A percentile compares a stretch with the other conserved stretches of the same genome.
Evolutionary conservation across 1,284 basidiomycete genomes (phyloP).

Genomic region (Austropuccinia psidii): DNA sequence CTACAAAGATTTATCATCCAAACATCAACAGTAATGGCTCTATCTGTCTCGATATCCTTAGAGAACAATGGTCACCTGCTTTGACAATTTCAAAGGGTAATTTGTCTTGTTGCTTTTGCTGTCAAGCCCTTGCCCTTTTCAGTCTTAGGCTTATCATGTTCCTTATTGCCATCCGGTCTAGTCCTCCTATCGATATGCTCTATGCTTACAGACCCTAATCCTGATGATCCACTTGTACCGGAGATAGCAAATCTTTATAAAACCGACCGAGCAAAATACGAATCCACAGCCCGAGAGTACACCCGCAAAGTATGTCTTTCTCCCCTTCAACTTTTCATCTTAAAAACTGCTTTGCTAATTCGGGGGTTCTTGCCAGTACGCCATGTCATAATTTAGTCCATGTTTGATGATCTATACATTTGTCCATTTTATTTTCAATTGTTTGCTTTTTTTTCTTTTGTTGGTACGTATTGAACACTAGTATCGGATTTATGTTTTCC

Average conservation of each 20-base stretch:
- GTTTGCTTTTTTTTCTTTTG: no score
- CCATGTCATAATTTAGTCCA: no score
- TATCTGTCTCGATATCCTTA: conserved; percentile 94
- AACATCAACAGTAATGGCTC: conserved; percentile 98
- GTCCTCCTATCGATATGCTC: conserved; percentile 91
- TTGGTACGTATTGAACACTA: no score
- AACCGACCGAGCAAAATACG: conserved; percentile 85
- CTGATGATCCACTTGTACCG: conserved; percentile 71
- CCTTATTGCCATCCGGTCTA: conserved; percentile 46
- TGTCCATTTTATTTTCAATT: no score
- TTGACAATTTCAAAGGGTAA: conserved; percentile 95
- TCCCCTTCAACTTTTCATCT: not conserved
- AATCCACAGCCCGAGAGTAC: conserved; percentile 79
- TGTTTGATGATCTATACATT: no score
- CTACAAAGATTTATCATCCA: conserved; percentile 77
- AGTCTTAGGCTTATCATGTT: no score
- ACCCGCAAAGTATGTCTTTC: conserved; percentile 32
- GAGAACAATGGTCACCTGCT: conserved; percentile 84
- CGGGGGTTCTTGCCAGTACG: no score
- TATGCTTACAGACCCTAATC: conserved; percentile 94
- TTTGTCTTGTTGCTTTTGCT: conserved; percentile 41
- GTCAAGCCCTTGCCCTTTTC: conserved; percentile 19
- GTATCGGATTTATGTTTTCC: no score
- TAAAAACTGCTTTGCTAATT: not conserved
- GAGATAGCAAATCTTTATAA: conserved; percentile 79